Evolutionary conservation across 2,329 filamentous ascomycete species (phyloP).

Genomic region (Epichloe gansuensis): DNA sequence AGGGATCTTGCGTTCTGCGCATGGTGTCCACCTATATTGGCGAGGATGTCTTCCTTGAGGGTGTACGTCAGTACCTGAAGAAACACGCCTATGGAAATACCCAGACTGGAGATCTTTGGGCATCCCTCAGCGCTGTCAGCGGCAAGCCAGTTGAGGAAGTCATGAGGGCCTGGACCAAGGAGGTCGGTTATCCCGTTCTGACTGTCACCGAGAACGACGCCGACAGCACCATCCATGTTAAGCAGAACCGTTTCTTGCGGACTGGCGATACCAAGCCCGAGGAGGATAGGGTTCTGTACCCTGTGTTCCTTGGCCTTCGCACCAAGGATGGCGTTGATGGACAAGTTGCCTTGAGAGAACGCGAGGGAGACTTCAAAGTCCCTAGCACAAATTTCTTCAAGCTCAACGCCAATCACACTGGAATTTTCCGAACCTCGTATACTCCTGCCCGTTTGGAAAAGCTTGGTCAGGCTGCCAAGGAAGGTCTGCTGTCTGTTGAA

Average conservation of each 20-base stretch:
- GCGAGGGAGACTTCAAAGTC: constrained; percentile 67
- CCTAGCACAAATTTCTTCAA: constrained; percentile 84
- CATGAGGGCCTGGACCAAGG: constrained; percentile 95
- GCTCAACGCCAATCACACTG: constrained; percentile 87
- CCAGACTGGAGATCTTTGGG: constrained; percentile 81
- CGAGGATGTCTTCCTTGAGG: constrained; percentile 85
- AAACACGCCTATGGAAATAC: constrained; percentile 97
- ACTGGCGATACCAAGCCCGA: constrained; percentile 90
- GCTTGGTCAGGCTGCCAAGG: constrained; percentile 73
- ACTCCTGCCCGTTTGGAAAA: constrained; percentile 71
- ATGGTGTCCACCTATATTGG: constrained; percentile 96
- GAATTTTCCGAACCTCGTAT: constrained; percentile 85
- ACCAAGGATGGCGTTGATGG: constrained; percentile 76
- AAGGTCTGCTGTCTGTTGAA: constrained; percentile 60
- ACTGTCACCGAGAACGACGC: constrained; percentile 57
- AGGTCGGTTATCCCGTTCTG: constrained; percentile 85
- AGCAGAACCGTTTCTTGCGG: constrained; percentile 89
- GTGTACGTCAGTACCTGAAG: constrained; percentile 80
- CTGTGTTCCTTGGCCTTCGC: constrained; percentile 76
- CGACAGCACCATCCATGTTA: constrained; percentile 64
- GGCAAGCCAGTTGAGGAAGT: constrained; percentile 82
- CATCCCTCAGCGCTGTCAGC: constrained; percentile 72
- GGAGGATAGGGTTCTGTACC: constrained; percentile 78
- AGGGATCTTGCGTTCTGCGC: constrained; percentile 86
- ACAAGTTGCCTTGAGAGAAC: constrained; percentile 22